Base-by-base conservation (phyloP, 441 rosid species). In the Raphanus hybrid region DNA sequence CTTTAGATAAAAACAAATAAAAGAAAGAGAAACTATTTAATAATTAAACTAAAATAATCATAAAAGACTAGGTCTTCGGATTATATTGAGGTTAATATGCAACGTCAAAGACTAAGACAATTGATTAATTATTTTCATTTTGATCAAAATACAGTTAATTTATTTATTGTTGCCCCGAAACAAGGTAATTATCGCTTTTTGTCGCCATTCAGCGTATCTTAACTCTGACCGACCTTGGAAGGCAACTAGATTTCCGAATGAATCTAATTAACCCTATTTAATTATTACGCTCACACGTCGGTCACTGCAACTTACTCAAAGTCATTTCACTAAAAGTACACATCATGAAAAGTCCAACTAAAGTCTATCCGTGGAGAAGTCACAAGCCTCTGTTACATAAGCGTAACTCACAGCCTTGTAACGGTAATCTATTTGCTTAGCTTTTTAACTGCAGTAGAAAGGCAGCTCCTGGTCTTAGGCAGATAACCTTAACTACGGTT, bases 151-250 rank as follows among this genome's bases (percentile, higher is more conserved):
- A 55, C 9, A 8, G 8, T 15, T 15, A 52, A 6, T 5, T 26
- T n/a, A 48, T 50, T 50, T 50, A 14, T 50, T 50, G 20, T 50
- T 50, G 0, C 58, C 58, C 58, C 58, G 15, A 52, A 52, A 52
- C 58, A 52, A 59, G n/a, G 11, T 15, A 8, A 23, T 23, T 23
- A 23, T 23, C 26, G 26, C 61, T 18, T 73, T 67, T 75, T 73
- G 80, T 83, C 83, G 67, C 71, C 58, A 58, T 83, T 76, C 70
- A 20, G 43, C 59, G 68, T 3, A 71, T 82, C 78, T 81, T 35
- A 80, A 69, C 72, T 55, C 66, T 82, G 86, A 81, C 88, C 85
- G 86, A 82, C 82, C 78, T 78, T 32, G 34, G 74, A 78, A 84
- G 74, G 27, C 77, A 73, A 76, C 48, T 75, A 80, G 75, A 27